Percentiles rank a stretch among this genome's conserved stretches.
Conservation (phyloP, 169 alveolate genomes). For the Blepharisma undulans region DNA sequence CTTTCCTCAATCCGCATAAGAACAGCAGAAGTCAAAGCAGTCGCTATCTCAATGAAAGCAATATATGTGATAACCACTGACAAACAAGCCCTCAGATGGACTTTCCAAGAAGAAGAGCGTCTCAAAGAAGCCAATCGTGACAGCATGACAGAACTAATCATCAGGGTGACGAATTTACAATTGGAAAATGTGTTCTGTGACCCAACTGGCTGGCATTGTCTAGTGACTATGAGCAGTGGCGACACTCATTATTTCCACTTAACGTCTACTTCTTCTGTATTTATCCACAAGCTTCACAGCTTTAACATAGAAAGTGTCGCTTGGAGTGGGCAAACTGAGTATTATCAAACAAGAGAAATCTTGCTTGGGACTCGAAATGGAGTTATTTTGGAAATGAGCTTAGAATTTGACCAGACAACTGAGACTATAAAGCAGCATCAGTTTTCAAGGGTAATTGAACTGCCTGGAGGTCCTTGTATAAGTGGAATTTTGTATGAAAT, state of each 20-base stretch:
- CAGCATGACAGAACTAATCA: not conserved
- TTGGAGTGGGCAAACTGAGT: not conserved
- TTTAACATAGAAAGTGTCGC: constrained; percentile 1
- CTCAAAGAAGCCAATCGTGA: not conserved
- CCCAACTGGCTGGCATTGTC: constrained; percentile 37
- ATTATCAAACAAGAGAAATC: not conserved
- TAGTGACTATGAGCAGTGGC: constrained; percentile 7
- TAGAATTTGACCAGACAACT: constrained; percentile 3
- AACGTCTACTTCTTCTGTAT: not conserved
- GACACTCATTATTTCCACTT: constrained; percentile 21
- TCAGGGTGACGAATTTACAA: not conserved
- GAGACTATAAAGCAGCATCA: not conserved
- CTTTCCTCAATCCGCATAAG: constrained; percentile 5
- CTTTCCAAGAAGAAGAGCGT: not conserved
- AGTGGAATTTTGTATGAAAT: constrained; percentile 6
- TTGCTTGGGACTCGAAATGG: constrained; percentile 30
- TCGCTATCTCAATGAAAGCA: constrained; percentile 25
- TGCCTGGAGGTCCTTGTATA: not conserved
- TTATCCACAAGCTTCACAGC: not conserved
- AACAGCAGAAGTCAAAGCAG: constrained; percentile 17
- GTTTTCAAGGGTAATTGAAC: not conserved
- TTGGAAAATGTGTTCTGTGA: constrained; percentile 18
- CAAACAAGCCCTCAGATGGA: constrained; percentile 22
- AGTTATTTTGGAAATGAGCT: not conserved
- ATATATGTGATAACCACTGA: constrained; percentile 18